Evolutionary conservation across 495 filamentous ascomycete genomes (phyloP).

Genomic region (Penicillium fimorum): DNA sequence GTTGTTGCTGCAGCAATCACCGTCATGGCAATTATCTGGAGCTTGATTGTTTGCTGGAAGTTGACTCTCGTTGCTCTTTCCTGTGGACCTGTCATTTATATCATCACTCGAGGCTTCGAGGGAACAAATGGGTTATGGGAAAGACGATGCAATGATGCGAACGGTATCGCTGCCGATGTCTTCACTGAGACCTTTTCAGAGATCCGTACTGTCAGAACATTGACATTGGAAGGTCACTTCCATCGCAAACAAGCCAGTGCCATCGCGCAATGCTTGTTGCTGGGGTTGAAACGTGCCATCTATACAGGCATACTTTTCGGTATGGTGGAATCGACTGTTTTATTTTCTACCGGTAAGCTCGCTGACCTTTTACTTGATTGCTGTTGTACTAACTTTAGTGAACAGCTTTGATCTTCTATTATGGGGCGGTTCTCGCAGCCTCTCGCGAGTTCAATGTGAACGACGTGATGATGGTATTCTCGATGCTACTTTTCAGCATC

Average conservation of each 20-base stretch:
- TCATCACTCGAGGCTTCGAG: constrained; percentile 60
- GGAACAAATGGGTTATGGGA: constrained; percentile 70
- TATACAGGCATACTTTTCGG: constrained; percentile 76
- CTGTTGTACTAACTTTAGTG: constrained; percentile 8
- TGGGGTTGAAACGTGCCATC: constrained; percentile 41
- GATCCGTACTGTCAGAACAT: constrained; percentile 73
- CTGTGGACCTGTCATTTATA: constrained; percentile 66
- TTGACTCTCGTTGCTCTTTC: constrained; percentile 75
- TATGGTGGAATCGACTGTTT: constrained; percentile 63
- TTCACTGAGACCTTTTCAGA: constrained; percentile 79
- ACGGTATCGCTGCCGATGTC: constrained; percentile 52
- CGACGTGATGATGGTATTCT: constrained; percentile 69
- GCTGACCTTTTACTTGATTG: background rate
- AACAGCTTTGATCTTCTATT: constrained; percentile 80
- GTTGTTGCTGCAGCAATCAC: constrained; percentile 66
- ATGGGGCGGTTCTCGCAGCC: constrained; percentile 64
- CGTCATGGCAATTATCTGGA: constrained; percentile 67
- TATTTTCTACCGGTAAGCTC: constrained; percentile 62
- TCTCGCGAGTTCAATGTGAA: constrained; percentile 44
- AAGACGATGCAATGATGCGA: constrained; percentile 58
- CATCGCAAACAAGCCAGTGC: constrained; percentile 59
- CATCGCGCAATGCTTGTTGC: constrained; percentile 29
- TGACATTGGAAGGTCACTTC: constrained; percentile 78
- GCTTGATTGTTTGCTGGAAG: constrained; percentile 72
- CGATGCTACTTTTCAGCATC: constrained; percentile 79